Percentiles rank a stretch among this genome's conserved stretches.
Evolutionary conservation across 2,329 filamentous ascomycete species (phyloP).

Genomic region (Ophiostoma populinum): DNA sequence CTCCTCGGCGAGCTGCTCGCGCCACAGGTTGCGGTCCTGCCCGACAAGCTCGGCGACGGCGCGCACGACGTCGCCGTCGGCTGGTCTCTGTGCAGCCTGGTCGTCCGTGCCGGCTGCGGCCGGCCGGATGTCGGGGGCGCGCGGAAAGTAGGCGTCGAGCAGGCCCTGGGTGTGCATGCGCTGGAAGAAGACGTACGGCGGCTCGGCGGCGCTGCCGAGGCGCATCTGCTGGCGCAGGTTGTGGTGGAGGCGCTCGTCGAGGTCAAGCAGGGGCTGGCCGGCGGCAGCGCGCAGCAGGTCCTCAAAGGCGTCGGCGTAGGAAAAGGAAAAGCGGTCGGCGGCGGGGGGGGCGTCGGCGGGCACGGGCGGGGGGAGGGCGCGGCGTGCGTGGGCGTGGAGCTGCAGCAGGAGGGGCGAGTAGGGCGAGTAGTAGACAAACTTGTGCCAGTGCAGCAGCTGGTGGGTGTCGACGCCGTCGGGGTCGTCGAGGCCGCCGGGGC

Average conservation of each 20-base stretch:
- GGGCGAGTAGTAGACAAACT: slow-evolving; percentile 22
- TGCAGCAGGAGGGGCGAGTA: slow-evolving; percentile 29
- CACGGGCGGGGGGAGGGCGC: slow-evolving; percentile 26
- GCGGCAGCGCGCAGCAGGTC: slow-evolving; percentile 34
- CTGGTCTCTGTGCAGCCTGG: not conserved
- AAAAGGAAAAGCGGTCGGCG: slow-evolving; percentile 24
- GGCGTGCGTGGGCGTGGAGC: slow-evolving; percentile 9
- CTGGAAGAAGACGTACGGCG: slow-evolving; percentile 25
- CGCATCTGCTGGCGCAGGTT: slow-evolving; percentile 10
- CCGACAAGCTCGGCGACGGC: slow-evolving; percentile 6
- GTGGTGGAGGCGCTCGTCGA: slow-evolving; percentile 20
- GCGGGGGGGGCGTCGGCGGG: slow-evolving; percentile 26
- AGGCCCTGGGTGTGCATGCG: slow-evolving; percentile 20
- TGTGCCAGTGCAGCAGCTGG: slow-evolving; percentile 15
- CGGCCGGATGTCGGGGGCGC: slow-evolving; percentile 9
- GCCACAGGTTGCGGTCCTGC: slow-evolving; percentile 11
- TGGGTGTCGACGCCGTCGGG: slow-evolving; percentile 10
- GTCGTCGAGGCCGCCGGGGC: too few species aligned
- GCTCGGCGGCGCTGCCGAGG: slow-evolving; percentile 18
- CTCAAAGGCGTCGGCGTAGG: slow-evolving; percentile 40
- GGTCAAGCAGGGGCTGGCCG: slow-evolving; percentile 24
- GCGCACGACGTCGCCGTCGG: slow-evolving; percentile 6
- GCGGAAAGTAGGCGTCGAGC: slow-evolving; percentile 18
- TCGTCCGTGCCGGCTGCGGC: slow-evolving; percentile 10
- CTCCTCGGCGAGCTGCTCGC: slow-evolving; percentile 4